Conservation (phyloP, 108 stramenopile genomes). For the Cylindrotheca closterium region DNA sequence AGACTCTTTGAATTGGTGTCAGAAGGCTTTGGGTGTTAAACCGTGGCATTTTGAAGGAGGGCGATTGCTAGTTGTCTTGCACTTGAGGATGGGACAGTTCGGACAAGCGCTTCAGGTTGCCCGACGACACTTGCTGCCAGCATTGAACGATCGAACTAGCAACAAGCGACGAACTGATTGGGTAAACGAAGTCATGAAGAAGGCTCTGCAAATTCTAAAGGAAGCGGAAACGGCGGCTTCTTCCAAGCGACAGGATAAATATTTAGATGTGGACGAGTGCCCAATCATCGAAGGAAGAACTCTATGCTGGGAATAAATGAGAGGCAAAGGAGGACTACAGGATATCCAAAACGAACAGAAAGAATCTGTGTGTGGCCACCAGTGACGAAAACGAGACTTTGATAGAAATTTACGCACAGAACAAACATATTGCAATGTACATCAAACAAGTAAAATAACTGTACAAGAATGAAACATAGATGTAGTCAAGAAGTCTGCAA, state of each 20-base stretch:
- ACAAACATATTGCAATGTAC: too few relatives aligned
- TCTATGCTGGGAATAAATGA: neutral
- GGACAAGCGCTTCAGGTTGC: constrained; percentile 2
- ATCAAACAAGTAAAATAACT: too few relatives aligned
- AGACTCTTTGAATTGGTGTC: constrained; percentile 12
- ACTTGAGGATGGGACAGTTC: constrained; percentile 9
- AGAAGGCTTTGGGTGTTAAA: constrained; percentile 23
- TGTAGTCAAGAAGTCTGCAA: too few relatives aligned
- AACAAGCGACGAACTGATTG: constrained; percentile 14
- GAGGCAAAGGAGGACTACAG: too few relatives aligned
- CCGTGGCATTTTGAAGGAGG: constrained; percentile 39
- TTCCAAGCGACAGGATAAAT: neutral
- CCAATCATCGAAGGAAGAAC: neutral
- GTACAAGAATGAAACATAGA: too few relatives aligned
- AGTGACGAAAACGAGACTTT: too few relatives aligned
- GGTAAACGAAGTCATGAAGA: constrained; percentile 7
- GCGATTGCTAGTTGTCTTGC: constrained; percentile 1
- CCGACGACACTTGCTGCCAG: constrained; percentile 2
- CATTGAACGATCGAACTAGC: neutral
- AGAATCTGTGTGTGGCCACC: too few relatives aligned
- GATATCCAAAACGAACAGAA: too few relatives aligned
- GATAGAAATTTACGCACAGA: too few relatives aligned
- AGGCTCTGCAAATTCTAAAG: neutral
- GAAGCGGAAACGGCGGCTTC: neutral
- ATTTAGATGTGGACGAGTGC: neutral